A percentile compares a stretch with the other conserved stretches of the same genome.
These are phyloP conservation scores for Chamaenerion angustifolium DNA, from an alignment of 345 rosid species.

Conservation along the genomic window DNA sequence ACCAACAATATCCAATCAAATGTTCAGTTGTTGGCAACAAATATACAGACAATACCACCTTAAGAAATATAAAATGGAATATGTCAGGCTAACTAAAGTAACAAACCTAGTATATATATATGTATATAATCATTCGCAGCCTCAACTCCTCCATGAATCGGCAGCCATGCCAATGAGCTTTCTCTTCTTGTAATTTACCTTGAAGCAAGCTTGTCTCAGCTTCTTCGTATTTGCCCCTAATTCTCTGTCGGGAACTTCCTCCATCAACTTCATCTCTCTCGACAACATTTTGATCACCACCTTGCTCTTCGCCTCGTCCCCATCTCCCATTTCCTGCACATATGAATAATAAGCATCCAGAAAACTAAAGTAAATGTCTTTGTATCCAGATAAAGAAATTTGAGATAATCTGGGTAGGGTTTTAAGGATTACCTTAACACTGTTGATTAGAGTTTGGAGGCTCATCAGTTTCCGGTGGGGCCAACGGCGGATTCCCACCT, in stretches of 20 bases:
- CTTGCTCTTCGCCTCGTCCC: conserved; percentile 11
- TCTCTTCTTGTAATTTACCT: conserved; percentile 66
- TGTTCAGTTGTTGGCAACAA: too few species aligned
- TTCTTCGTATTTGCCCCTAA: conserved; percentile 45
- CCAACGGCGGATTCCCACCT: conserved; percentile 61
- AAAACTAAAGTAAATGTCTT: too few species aligned
- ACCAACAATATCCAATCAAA: too few species aligned
- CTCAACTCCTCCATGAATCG: too few species aligned
- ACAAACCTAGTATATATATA: too few species aligned
- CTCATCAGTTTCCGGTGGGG: conserved; percentile 72
- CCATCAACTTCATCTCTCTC: conserved; percentile 49
- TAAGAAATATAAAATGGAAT: too few species aligned
- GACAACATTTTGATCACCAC: conserved; percentile 40
- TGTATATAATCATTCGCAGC: too few species aligned
- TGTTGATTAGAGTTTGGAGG: conserved; percentile 47
- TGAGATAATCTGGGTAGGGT: too few species aligned
- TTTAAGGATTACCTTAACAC: conserved; percentile 51
- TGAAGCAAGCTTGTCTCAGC: conserved; percentile 71
- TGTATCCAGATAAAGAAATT: too few species aligned
- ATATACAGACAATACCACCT: too few species aligned
- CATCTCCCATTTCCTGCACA: background rate
- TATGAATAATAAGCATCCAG: too few species aligned
- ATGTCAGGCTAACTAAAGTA: too few species aligned
- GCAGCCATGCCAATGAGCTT: background rate
- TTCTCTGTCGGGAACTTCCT: conserved; percentile 41